These are phyloP conservation scores for Sphaerulina vaccinii DNA, from an alignment of 2,329 filamentous ascomycete genomes.

Conservation along the genomic window DNA sequence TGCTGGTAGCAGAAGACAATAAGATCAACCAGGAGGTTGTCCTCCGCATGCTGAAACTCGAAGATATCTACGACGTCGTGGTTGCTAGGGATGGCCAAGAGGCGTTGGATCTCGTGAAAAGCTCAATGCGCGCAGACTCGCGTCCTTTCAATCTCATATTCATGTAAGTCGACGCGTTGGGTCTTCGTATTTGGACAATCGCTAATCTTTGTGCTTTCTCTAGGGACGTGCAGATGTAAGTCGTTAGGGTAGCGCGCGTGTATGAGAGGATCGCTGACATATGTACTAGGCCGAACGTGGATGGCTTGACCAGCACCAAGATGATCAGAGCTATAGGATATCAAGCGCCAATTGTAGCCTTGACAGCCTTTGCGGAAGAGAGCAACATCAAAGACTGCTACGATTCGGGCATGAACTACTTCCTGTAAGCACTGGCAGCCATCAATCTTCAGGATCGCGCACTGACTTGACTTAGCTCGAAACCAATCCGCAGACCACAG, in stretches of 20 bases:
- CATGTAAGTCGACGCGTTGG: slow-evolving; percentile 40
- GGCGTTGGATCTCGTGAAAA: slow-evolving; percentile 81
- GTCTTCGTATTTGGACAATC: background rate
- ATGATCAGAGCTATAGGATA: slow-evolving; percentile 86
- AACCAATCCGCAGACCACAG: slow-evolving; percentile 74
- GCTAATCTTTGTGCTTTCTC: background rate
- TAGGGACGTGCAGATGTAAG: slow-evolving; percentile 28
- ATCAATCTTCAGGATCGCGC: background rate
- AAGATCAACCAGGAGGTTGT: slow-evolving; percentile 61
- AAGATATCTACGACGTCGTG: slow-evolving; percentile 81
- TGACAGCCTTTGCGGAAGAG: slow-evolving; percentile 88
- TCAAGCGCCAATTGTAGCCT: slow-evolving; percentile 82
- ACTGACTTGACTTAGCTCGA: slow-evolving; percentile 34
- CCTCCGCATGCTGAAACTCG: slow-evolving; percentile 68
- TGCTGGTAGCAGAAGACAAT: slow-evolving; percentile 83
- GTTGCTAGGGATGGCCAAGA: slow-evolving; percentile 67
- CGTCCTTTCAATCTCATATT: slow-evolving; percentile 82
- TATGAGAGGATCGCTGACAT: background rate
- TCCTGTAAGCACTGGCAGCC: slow-evolving; percentile 51
- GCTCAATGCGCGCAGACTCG: slow-evolving; percentile 64
- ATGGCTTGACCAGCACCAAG: slow-evolving; percentile 81
- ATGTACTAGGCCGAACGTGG: slow-evolving; percentile 58
- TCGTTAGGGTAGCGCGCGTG: background rate
- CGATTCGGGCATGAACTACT: slow-evolving; percentile 90
- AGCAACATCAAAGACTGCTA: slow-evolving; percentile 67